Percentiles rank a stretch among this genome's conserved stretches.
Evolutionary conservation across 345 rosid species (phyloP).

Genomic region (Raphanus sativus): DNA sequence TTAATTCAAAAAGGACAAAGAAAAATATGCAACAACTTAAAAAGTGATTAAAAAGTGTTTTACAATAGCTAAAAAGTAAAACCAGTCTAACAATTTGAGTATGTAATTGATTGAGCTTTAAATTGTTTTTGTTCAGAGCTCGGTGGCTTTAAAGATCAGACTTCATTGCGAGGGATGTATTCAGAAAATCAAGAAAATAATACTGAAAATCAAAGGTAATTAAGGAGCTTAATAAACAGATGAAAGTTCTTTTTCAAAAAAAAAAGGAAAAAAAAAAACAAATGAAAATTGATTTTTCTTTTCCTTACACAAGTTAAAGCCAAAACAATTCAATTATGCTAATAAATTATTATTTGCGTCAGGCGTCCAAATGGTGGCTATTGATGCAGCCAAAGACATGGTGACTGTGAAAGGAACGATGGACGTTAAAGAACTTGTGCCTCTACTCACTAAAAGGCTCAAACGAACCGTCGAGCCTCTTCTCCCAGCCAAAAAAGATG

Average conservation of each 20-base stretch:
- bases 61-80: conserved; percentile 10
- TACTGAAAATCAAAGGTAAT: conserved; percentile 49
- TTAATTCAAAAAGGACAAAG: conserved; percentile 5
- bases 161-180: conserved; percentile 75
- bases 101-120: conserved; percentile 8
- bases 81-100: background rate
- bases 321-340: conserved; percentile 6
- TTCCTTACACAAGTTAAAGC: background rate
- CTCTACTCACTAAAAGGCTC: conserved; percentile 55
- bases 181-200: conserved; percentile 49
- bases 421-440: conserved; percentile 59
- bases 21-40: background rate
- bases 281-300: background rate
- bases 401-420: conserved; percentile 77
- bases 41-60: background rate
- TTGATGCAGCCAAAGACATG: conserved; percentile 62
- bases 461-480: conserved; percentile 65
- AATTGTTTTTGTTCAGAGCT: conserved; percentile 41
- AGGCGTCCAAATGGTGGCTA: conserved; percentile 65
- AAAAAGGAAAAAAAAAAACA: background rate
- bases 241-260: background rate
- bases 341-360: conserved; percentile 9
- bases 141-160: conserved; percentile 54
- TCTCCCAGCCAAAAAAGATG: conserved; percentile 57
- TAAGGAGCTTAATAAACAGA: conserved; percentile 9